Conservation (phyloP, 2,329 filamentous ascomycete genomes). For the Eurotiales sp. region DNA sequence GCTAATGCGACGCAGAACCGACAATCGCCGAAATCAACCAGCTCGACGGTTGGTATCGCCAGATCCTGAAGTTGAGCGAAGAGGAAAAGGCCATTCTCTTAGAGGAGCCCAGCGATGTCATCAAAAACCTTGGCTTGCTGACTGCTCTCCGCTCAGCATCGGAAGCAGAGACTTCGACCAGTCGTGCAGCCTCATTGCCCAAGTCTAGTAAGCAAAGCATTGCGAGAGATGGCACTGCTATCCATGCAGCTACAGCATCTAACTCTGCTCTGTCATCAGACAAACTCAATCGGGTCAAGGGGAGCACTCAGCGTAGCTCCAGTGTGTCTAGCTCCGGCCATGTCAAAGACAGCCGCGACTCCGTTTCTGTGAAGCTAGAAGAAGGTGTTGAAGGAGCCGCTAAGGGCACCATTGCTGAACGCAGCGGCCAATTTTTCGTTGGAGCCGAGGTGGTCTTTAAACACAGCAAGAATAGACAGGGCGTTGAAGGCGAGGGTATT, state of each 20-base stretch:
- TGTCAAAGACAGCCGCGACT: slow-evolving; percentile 32
- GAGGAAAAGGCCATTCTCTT: slow-evolving; percentile 46
- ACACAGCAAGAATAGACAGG: slow-evolving; percentile 48
- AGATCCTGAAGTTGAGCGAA: slow-evolving; percentile 45
- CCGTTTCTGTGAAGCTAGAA: slow-evolving; percentile 38
- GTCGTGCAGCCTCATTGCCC: slow-evolving; percentile 33
- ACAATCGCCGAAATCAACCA: slow-evolving; percentile 40
- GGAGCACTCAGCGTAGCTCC: slow-evolving; percentile 35
- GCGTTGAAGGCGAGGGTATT: slow-evolving; percentile 57
- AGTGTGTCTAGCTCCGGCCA: slow-evolving; percentile 43
- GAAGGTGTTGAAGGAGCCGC: slow-evolving; percentile 39
- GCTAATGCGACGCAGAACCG: slow-evolving; percentile 24
- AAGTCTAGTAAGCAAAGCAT: slow-evolving; percentile 47
- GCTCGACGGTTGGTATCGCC: slow-evolving; percentile 44
- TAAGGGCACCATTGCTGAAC: slow-evolving; percentile 44
- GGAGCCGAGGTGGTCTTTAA: slow-evolving; percentile 51
- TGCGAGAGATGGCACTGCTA: slow-evolving; percentile 41
- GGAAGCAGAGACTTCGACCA: slow-evolving; percentile 42
- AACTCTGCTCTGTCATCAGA: slow-evolving; percentile 33
- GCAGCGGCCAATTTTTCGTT: slow-evolving; percentile 41
- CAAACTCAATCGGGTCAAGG: slow-evolving; percentile 43
- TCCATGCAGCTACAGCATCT: slow-evolving; percentile 45
- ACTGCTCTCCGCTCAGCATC: slow-evolving; percentile 47
- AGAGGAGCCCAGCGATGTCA: slow-evolving; percentile 49
- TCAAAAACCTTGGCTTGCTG: slow-evolving; percentile 48